Evolutionary conservation across 1,284 basidiomycete genomes (phyloP), one percentile per base, ranked within the genome.

Genomic region (Cerrena zonata): DNA sequence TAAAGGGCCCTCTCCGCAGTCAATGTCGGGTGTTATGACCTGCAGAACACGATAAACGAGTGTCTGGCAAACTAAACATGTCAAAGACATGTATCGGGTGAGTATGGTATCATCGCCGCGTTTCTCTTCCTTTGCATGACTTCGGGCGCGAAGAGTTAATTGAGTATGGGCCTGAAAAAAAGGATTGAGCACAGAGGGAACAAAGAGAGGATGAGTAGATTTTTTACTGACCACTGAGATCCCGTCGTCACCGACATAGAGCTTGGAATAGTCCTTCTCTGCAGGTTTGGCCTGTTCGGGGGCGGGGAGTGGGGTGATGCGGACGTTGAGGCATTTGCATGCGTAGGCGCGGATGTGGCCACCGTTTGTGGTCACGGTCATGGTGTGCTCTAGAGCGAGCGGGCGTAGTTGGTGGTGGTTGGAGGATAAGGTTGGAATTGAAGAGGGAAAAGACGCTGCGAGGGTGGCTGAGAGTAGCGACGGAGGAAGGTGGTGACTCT

Each of bases 311-410:
- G 61, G 45, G 21, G 55, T 67, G 53, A 89, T 75, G 53, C 76
- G 78, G 41, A 89, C 72, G 61, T 89, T 89, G 52, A 89, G 76
- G 59, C 86, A 89, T 62, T 71, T 78, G 65, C 86, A 89, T 46
- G 86, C 73, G 65, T 74, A 61, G 45, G 40, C 51, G 40, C 58
- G 44, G 37, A 44, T 40, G n/a, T 49, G 61, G 59, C 62, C 62
- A 56, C 55, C 62, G 34, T 58, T 37, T 57, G 62, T 61, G 64
- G 65, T 66, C 53, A 51, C 58, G 52, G 51, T 42, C 50, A 49
- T 39, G 41, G 50, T 43, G 51, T 19, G 27, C 21, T 19, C 46
- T 19, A 3, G 4, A 30, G 22, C 5, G 39, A 26, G 36, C 18
- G 25, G 47, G 26, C 38, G 47, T 18, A 42, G 38, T 34, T 24